Evolutionary conservation across 2,329 filamentous ascomycete genomes (phyloP).

Genomic region (Pseudogymnoascus sp.): DNA sequence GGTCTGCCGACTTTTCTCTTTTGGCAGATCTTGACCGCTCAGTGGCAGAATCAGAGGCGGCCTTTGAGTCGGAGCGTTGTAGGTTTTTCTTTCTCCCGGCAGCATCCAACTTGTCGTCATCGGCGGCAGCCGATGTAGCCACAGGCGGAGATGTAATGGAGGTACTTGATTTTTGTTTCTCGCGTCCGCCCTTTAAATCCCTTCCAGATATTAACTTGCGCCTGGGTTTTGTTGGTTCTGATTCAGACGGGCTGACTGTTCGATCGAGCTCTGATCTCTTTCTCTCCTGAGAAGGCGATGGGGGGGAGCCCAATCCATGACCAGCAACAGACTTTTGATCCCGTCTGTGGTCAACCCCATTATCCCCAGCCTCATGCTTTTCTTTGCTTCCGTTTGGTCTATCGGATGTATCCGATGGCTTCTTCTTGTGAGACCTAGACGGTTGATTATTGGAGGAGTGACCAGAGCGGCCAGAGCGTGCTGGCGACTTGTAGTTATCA

Average conservation of each 20-base stretch:
- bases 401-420: neutral
- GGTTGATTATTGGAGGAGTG: neutral
- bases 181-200: slow-evolving; percentile 51
- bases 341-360: neutral
- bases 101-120: neutral
- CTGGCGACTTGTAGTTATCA: slow-evolving; percentile 46
- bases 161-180: slow-evolving; percentile 43
- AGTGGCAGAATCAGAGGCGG: slow-evolving; percentile 16
- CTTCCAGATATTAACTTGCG: slow-evolving; percentile 57
- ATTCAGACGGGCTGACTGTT: slow-evolving; percentile 20
- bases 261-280: neutral
- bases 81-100: neutral
- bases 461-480: neutral
- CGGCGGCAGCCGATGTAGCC: neutral
- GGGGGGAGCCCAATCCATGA: too few species aligned
- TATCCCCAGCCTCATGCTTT: neutral
- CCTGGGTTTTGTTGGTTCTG: slow-evolving; percentile 46
- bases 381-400: slow-evolving; percentile 5
- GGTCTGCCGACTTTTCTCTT: slow-evolving; percentile 52
- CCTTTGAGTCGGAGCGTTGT: slow-evolving; percentile 1
- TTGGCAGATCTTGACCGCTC: slow-evolving; percentile 54
- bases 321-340: too few species aligned
- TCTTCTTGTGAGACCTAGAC: neutral
- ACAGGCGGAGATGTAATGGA: slow-evolving; percentile 35
- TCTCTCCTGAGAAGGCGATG: neutral